phyloP scores from a whole-genome alignment of 345 rosid species.

The Anastatica hierochuntica region DNA sequence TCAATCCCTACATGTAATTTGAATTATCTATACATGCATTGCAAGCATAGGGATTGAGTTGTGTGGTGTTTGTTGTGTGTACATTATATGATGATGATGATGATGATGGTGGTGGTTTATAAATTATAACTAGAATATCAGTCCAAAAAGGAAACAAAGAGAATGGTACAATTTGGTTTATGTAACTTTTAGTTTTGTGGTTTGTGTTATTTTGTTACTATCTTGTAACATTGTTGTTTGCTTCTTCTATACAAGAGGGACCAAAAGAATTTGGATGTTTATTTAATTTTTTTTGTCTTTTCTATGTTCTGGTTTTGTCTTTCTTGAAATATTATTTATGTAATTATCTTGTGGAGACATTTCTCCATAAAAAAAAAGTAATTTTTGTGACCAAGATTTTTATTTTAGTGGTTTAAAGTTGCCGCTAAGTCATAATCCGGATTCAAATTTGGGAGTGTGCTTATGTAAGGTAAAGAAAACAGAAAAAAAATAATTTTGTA shows the following conservation, averaged over 20 bases:
- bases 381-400: too few species aligned
- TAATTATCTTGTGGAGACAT: not conserved
- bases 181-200: slow-evolving; percentile 9
- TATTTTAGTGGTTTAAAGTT: too few species aligned
- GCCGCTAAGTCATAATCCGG: too few species aligned
- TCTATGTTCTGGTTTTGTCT: not conserved
- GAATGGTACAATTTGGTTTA: not conserved
- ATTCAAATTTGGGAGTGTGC: too few species aligned
- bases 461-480: too few species aligned
- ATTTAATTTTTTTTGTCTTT: not conserved
- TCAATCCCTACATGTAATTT: not conserved
- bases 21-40: slow-evolving; percentile 1
- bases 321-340: not conserved
- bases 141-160: slow-evolving; percentile 12
- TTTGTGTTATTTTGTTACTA: slow-evolving; percentile 2
- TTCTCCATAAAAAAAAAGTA: not conserved
- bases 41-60: slow-evolving; percentile 3
- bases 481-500: too few species aligned
- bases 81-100: too few species aligned
- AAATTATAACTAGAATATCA: not conserved
- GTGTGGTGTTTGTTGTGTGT: slow-evolving; percentile 19
- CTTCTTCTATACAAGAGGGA: slow-evolving; percentile 14
- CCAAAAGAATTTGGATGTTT: too few species aligned
- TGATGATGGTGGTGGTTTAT: slow-evolving; percentile 6
- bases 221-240: slow-evolving; percentile 11